phyloP scores from a whole-genome alignment of 2,329 filamentous ascomycete genomes.

The Trichophyton benhamiae region DNA sequence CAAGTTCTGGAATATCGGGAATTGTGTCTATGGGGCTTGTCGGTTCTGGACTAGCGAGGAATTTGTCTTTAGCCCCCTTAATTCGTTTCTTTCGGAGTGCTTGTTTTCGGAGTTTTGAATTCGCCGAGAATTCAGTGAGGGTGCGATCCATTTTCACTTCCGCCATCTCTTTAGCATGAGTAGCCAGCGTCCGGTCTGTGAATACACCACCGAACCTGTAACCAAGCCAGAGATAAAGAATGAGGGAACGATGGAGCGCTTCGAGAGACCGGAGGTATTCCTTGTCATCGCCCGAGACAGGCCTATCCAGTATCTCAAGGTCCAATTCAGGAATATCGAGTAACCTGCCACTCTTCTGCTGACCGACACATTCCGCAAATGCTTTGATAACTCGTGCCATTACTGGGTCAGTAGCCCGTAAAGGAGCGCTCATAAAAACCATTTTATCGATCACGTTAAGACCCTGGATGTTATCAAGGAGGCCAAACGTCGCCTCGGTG shows the following conservation, averaged over 20 bases:
- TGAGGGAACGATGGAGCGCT: slow-evolving; percentile 64
- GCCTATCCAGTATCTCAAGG: slow-evolving; percentile 58
- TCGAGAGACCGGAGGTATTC: slow-evolving; percentile 60
- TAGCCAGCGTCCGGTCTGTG: slow-evolving; percentile 58
- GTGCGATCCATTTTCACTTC: slow-evolving; percentile 61
- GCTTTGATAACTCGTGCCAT: slow-evolving; percentile 42
- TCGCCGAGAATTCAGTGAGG: slow-evolving; percentile 45
- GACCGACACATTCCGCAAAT: slow-evolving; percentile 57
- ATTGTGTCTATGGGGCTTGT: background rate
- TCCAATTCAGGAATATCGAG: slow-evolving; percentile 59
- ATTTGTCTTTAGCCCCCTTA: background rate
- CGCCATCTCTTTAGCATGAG: slow-evolving; percentile 64
- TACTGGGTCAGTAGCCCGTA: slow-evolving; percentile 39
- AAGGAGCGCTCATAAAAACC: slow-evolving; percentile 60
- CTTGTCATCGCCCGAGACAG: slow-evolving; percentile 30
- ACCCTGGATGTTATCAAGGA: slow-evolving; percentile 56
- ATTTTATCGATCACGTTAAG: slow-evolving; percentile 64
- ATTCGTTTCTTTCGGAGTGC: slow-evolving; percentile 12
- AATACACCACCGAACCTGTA: slow-evolving; percentile 80
- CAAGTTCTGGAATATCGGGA: background rate
- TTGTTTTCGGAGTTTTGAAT: slow-evolving; percentile 28
- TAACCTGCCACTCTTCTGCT: slow-evolving; percentile 53
- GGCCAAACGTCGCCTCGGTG: slow-evolving; percentile 55
- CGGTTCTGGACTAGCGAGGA: background rate
- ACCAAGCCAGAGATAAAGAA: slow-evolving; percentile 84